Evolutionary conservation across 176 grass and related monocot species (phyloP), one percentile per base, ranked within the genome.

Genomic region (Phragmites australis): DNA sequence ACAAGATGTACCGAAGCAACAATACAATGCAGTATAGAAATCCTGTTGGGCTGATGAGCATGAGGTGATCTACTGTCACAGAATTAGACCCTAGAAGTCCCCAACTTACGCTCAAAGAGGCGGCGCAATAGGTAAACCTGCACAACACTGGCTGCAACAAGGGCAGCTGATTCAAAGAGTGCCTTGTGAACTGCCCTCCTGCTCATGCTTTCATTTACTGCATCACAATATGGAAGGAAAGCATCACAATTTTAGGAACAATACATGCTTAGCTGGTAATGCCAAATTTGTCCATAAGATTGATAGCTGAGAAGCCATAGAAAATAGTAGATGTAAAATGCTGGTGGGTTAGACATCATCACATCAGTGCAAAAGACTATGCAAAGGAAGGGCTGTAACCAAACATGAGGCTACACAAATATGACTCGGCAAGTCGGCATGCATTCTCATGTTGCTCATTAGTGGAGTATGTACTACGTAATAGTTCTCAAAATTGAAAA

Each of bases 121-220:
- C 86, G 88, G 22, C 72, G 92, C 59, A 99, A 73, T 40, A 99
- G 80, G 80, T 81, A 95, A 14, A 93, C 86, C 81, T 99, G 92
- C 61, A 89, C 69, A 64, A 91, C 70, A 66, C 90, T 99, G 9
- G 84, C 90, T 45, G 74, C 90, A 57, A 99, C 68, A 22, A 98
- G 96, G 5, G 82, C 90, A 39, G 91, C 88, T 18, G 96, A 99
- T 78, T 95, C 96, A n/a, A 98, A 55, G 26, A 93, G 65, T 52
- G 92, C 95, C 75, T 93, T 98, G 60, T 94, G 92, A 67, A 98
- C 76, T 13, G 90, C 76, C 77, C 92, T 89, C 60, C 60, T 91
- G 88, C 96, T 84, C 96, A 99, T 95, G 66, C 78, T 90, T 68
- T 99, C 92, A 23, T 95, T 95, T 44, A 95, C 96, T 94, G 92